Conservation (phyloP, 2,329 filamentous ascomycete species). For the Aspergillus viridinutans region DNA sequence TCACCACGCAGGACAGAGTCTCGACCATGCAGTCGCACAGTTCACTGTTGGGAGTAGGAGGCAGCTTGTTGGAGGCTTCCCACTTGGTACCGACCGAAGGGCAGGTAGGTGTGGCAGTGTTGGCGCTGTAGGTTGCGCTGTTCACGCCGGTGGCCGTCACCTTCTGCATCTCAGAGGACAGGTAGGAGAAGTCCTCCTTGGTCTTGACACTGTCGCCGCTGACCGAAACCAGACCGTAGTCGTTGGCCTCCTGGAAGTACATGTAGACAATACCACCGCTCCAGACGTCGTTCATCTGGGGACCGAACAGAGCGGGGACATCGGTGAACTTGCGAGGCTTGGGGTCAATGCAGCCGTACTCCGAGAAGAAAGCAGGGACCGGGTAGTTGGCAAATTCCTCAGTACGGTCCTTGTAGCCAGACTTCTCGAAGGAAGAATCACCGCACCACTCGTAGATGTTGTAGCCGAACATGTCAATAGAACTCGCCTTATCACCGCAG, state of each 20-base stretch:
- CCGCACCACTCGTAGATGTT: slow-evolving; percentile 99
- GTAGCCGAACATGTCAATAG: slow-evolving; percentile 99
- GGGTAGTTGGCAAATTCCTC: slow-evolving; percentile 84
- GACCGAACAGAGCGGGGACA: slow-evolving; percentile 72
- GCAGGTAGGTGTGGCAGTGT: slow-evolving; percentile 65
- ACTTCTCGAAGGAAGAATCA: slow-evolving; percentile 68
- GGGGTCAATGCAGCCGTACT: slow-evolving; percentile 88
- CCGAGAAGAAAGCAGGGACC: slow-evolving; percentile 95
- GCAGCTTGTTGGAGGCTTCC: slow-evolving; percentile 66
- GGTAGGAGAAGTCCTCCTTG: slow-evolving; percentile 68
- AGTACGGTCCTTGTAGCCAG: slow-evolving; percentile 78
- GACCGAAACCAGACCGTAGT: slow-evolving; percentile 68
- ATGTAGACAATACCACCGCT: slow-evolving; percentile 98
- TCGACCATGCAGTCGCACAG: slow-evolving; percentile 85
- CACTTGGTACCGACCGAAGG: slow-evolving; percentile 63
- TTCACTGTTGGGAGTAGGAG: slow-evolving; percentile 71
- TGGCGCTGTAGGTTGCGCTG: slow-evolving; percentile 68
- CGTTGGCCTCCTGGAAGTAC: slow-evolving; percentile 89
- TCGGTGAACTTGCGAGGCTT: slow-evolving; percentile 77
- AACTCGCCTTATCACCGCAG: slow-evolving; percentile 62
- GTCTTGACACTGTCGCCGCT: slow-evolving; percentile 60
- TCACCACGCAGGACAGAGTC: slow-evolving; percentile 66
- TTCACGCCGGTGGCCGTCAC: slow-evolving; percentile 64
- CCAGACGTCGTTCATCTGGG: slow-evolving; percentile 80
- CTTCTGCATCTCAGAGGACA: slow-evolving; percentile 66